Conservation (phyloP, 1,284 basidiomycete species). For the Cystobasidium slooffiae region DNA sequence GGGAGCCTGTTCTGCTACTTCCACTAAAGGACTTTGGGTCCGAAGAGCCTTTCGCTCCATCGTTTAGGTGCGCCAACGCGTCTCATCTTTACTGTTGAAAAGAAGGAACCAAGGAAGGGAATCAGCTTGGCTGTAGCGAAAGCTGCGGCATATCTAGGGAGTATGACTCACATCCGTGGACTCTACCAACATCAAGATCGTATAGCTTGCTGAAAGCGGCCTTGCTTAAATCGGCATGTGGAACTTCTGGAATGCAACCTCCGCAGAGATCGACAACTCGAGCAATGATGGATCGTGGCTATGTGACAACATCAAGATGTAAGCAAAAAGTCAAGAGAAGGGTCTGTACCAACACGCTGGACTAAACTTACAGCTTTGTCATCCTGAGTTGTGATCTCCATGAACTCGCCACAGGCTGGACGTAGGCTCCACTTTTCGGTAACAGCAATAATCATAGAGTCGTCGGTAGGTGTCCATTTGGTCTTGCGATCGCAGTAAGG, state of each 20-base stretch:
- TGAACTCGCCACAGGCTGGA: slow-evolving; percentile 46
- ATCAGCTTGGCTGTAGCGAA: background rate
- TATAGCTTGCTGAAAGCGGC: slow-evolving; percentile 50
- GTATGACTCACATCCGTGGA: slow-evolving; percentile 26
- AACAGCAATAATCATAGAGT: slow-evolving; percentile 51
- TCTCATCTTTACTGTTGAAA: slow-evolving; percentile 24
- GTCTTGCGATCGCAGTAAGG: slow-evolving; percentile 51
- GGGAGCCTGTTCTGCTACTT: background rate
- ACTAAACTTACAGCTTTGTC: slow-evolving; percentile 10
- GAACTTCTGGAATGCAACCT: slow-evolving; percentile 48
- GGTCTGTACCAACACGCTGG: no score
- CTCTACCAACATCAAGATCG: slow-evolving; percentile 48
- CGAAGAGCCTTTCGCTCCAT: slow-evolving; percentile 38
- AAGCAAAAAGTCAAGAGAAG: background rate
- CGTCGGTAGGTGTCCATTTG: slow-evolving; percentile 52
- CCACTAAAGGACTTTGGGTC: slow-evolving; percentile 4
- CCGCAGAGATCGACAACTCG: slow-evolving; percentile 50
- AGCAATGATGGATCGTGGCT: slow-evolving; percentile 26
- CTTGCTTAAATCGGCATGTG: slow-evolving; percentile 51
- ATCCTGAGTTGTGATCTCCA: slow-evolving; percentile 32
- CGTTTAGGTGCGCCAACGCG: slow-evolving; percentile 33
- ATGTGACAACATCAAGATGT: background rate
- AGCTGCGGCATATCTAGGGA: background rate
- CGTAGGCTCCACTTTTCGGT: slow-evolving; percentile 50
- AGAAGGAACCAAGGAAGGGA: background rate